Conservation (phyloP, 2,329 filamentous ascomycete genomes). For the Nemania sp. region DNA sequence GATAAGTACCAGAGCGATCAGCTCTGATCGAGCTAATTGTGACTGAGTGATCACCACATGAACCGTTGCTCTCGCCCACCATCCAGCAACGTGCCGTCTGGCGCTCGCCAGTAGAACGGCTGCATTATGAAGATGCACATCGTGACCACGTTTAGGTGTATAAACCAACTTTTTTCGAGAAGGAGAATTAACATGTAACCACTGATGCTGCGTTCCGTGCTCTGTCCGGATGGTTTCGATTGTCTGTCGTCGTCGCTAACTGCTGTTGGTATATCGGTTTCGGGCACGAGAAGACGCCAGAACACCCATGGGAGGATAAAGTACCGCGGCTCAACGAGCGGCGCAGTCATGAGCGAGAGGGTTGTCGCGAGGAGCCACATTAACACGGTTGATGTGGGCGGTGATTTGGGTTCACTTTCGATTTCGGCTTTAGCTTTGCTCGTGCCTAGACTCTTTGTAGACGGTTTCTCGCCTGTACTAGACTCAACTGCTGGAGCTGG, state of each 20-base stretch:
- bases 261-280: constrained; percentile 39
- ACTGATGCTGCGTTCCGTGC: background rate
- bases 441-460: background rate
- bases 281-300: constrained; percentile 80
- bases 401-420: constrained; percentile 18
- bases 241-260: background rate
- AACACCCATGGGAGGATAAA: constrained; percentile 95
- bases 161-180: constrained; percentile 70
- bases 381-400: constrained; percentile 55
- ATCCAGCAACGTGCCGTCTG: constrained; percentile 56
- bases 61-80: constrained; percentile 70
- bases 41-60: constrained; percentile 66
- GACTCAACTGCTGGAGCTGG: background rate
- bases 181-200: constrained; percentile 37
- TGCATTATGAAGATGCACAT: constrained; percentile 71
- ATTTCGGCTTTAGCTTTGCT: background rate
- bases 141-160: constrained; percentile 65
- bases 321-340: constrained; percentile 92
- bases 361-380: constrained; percentile 69
- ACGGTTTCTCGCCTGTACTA: background rate
- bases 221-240: background rate
- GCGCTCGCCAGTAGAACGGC: constrained; percentile 67
- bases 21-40: no score
- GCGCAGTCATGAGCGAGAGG: constrained; percentile 82
- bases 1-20: no score